phyloP scores from a whole-genome alignment of 352 stramenopile genomes.

The Phytopythium montanum region DNA sequence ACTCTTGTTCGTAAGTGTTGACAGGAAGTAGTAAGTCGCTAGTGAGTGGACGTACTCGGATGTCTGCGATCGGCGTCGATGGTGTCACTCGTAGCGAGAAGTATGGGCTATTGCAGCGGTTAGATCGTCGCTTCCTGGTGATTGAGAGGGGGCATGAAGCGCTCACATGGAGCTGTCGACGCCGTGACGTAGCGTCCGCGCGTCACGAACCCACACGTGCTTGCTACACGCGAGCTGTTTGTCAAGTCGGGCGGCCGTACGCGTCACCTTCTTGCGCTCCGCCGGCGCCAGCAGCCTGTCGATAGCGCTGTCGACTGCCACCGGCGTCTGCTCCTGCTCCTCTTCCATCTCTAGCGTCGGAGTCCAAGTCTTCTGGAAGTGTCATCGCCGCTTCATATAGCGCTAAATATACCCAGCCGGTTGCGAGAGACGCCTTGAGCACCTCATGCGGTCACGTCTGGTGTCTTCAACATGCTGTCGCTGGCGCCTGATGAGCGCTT shows the following conservation, averaged over 20 bases:
- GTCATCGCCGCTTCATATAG: neutral
- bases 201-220: constrained; percentile 61
- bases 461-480: neutral
- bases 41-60: constrained; percentile 32
- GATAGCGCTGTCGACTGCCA: constrained; percentile 5
- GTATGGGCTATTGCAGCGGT: constrained; percentile 14
- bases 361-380: neutral
- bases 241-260: constrained; percentile 18
- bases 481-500: neutral
- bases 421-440: neutral
- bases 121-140: neutral
- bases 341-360: neutral
- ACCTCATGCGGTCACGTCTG: neutral
- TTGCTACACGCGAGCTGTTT: constrained; percentile 30
- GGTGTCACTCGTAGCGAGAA: constrained; percentile 40
- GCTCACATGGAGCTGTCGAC: constrained; percentile 36
- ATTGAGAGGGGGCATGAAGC: neutral
- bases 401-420: neutral
- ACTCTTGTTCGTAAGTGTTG: too few species aligned
- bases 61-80: constrained; percentile 38
- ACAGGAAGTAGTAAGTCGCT: too few species aligned
- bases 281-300: constrained; percentile 35
- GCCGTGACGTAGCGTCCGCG: constrained; percentile 41
- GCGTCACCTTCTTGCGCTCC: constrained; percentile 37
- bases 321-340: constrained; percentile 9